Evolutionary conservation across 75 land plant genomes (phyloP).

Genomic region (Cryptomeria japonica): DNA sequence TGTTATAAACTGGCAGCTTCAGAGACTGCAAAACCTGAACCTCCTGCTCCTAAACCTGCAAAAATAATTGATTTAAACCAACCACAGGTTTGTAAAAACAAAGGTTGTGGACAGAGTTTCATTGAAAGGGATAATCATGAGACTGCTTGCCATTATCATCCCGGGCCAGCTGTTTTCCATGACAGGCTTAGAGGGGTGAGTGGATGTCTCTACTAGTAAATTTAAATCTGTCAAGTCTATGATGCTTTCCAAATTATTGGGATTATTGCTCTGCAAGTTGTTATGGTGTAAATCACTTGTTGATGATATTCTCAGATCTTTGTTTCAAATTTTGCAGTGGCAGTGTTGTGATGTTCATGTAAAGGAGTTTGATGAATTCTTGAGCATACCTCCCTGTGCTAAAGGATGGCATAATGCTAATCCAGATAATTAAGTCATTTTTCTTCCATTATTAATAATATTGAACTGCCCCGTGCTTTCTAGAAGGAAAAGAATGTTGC

Average conservation of each 20-base stretch:
- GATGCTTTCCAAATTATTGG: background rate
- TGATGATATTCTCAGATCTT: background rate
- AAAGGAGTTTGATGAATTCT: conserved; percentile 97
- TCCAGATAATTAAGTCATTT: conserved; percentile 11
- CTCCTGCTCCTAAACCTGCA: conserved; percentile 21
- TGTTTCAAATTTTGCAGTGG: conserved; percentile 65
- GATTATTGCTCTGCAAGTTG: background rate
- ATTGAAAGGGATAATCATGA: conserved; percentile 90
- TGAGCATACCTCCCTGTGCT: conserved; percentile 88
- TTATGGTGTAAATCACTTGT: background rate
- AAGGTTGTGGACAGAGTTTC: conserved; percentile 87
- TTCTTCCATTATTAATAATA: background rate
- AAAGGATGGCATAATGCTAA: conserved; percentile 92
- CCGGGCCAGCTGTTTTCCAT: conserved; percentile 95
- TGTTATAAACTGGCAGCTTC: conserved; percentile 3
- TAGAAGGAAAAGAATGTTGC: background rate
- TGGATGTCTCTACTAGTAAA: background rate
- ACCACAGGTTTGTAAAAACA: conserved; percentile 73
- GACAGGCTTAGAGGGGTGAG: conserved; percentile 89
- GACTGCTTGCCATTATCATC: conserved; percentile 85
- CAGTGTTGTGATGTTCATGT: conserved; percentile 93
- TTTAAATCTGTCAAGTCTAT: background rate
- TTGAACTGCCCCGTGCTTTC: background rate
- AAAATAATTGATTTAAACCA: conserved; percentile 68
- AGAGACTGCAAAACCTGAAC: conserved; percentile 3